These are phyloP conservation scores for Backusella parvicylindrica DNA, from an alignment of 192 early-diverging fungal genomes.

Conservation along the genomic window DNA sequence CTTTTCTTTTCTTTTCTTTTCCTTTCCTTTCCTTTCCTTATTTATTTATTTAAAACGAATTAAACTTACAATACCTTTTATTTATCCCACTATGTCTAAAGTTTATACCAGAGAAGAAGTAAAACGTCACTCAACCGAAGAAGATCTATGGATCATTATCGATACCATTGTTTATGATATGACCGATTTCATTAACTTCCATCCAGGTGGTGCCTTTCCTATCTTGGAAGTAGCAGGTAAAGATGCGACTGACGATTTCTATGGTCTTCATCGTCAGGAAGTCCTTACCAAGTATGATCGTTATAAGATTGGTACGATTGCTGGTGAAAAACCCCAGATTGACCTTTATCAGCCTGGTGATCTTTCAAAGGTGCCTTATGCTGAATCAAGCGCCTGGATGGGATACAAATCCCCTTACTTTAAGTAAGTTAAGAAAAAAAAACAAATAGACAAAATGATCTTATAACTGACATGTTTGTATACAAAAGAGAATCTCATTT, in stretches of 20 bases:
- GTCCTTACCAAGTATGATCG: conserved; percentile 64
- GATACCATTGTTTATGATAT: conserved; percentile 59
- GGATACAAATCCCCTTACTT: conserved; percentile 27
- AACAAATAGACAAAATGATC: not conserved
- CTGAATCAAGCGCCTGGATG: conserved; percentile 66
- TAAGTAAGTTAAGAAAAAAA: conserved; percentile 19
- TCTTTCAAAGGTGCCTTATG: conserved; percentile 61
- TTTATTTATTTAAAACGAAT: no score
- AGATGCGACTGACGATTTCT: conserved; percentile 61
- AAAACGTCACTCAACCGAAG: conserved; percentile 17
- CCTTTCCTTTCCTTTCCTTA: not conserved
- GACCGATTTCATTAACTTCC: conserved; percentile 50
- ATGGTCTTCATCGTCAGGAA: conserved; percentile 41
- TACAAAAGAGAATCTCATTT: conserved; percentile 64
- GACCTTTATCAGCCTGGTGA: conserved; percentile 58
- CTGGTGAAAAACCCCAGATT: conserved; percentile 32
- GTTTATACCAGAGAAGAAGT: conserved; percentile 27
- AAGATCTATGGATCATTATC: conserved; percentile 58
- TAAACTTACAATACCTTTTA: not conserved
- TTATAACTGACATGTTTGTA: not conserved
- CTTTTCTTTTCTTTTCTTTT: not conserved
- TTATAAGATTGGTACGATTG: conserved; percentile 65
- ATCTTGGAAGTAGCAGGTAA: conserved; percentile 74
- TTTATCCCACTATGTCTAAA: not conserved
- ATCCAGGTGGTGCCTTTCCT: conserved; percentile 56